Base-by-base conservation (phyloP, 305 asterid genomes). In the Fraxinus floribunda region DNA sequence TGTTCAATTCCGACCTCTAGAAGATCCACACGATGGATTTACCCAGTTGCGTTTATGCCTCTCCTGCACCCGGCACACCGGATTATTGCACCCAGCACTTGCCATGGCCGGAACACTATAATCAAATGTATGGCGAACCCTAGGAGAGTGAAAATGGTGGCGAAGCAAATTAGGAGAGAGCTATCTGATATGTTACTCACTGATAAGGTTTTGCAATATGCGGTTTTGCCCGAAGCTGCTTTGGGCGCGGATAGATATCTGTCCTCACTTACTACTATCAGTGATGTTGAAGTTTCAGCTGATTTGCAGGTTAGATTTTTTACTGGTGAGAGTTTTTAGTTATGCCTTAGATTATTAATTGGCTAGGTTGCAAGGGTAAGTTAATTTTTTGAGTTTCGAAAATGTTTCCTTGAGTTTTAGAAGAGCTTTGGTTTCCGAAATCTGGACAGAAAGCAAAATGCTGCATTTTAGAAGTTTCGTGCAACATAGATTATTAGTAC, bases 101-200 rank as follows among this genome's bases (percentile, higher is more conserved):
- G 82, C 72, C 41, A 55, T 18, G 34, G 80, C 39, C 26, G 70
- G 60, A 82, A 32, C 30, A 76, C 85, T 52, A 16, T 79, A 5
- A 80, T 90, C 62, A 83, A 82, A 80, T 96, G 98, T 89, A 94
- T 96, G 99, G 98, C 99, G 78, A 91, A 94, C 86, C 94, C 98
- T 57, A 88, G 99, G 87, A 92, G 99, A 85, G 99, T 96, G 83
- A 89, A 90, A 87, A 96, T 93, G 98, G 99, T 96, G 86, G 91
- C 99, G 16, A 93, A 91, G 84, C 99, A 96, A 87, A 96, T 96
- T 79, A 76, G 86, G 91, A 92, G 99, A 80, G 99, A 94, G 90
- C 90, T 96, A 2, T 92, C 99, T 3, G 95, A 94, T 32, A 96
- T 96, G 98, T 84, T 96, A 83, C 89, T 96, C 3, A 91, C 94